Evolutionary conservation across 139 green algal genomes (phyloP).

Genomic region (Chlorella sp.): DNA sequence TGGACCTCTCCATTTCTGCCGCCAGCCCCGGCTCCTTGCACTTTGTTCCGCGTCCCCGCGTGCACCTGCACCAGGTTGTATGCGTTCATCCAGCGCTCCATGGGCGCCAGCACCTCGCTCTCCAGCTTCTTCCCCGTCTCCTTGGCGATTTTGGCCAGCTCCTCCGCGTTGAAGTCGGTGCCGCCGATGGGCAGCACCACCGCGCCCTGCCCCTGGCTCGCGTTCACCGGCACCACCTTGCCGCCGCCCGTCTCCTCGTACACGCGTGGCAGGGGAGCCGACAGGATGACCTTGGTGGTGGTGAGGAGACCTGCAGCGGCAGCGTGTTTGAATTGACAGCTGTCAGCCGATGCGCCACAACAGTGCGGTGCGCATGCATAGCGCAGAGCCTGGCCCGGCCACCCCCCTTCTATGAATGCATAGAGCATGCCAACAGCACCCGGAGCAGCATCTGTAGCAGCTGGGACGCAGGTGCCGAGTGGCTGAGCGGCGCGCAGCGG

Average conservation of each 20-base stretch:
- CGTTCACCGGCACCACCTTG: slow-evolving; percentile 58
- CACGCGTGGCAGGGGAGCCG: slow-evolving; percentile 69
- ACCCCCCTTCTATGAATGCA: no score
- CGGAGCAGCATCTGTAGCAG: no score
- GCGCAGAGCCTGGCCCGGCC: no score
- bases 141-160: slow-evolving; percentile 61
- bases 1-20: no score
- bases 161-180: slow-evolving; percentile 66
- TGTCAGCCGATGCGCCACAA: no score
- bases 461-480: no score
- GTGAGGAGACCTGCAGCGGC: slow-evolving; percentile 50
- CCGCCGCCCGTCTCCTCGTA: slow-evolving; percentile 78
- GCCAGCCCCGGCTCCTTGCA: neutral
- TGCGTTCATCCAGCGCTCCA: slow-evolving; percentile 75
- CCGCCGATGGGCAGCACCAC: slow-evolving; percentile 61
- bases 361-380: no score
- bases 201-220: slow-evolving; percentile 15
- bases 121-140: slow-evolving; percentile 72
- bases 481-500: no score
- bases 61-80: slow-evolving; percentile 61
- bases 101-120: slow-evolving; percentile 78
- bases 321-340: no score
- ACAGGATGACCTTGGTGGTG: slow-evolving; percentile 63
- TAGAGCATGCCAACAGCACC: no score
- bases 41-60: neutral